Evolutionary conservation across 805 yeast genomes (phyloP), one percentile per base, ranked within the genome.

Genomic region (Tetrapisispora iriomotensis): DNA sequence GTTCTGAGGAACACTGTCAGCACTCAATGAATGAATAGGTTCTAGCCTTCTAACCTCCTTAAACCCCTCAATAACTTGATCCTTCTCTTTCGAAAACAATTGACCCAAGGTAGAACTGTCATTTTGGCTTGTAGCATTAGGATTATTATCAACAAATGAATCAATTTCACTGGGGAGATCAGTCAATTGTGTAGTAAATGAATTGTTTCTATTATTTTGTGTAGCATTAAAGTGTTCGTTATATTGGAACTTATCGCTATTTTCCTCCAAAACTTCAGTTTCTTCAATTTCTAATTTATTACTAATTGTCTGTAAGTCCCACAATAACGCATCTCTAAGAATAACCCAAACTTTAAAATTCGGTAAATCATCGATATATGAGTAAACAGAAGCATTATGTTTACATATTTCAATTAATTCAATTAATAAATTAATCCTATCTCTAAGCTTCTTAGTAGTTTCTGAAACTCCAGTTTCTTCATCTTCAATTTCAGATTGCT

Each of bases 321-420:
- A 59, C 6, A 56, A 38, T 10, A 60, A 36, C 6, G 62, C 50
- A 40, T 60, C 62, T 20, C 61, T 45, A 34, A 60, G 56, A 27
- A 59, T 35, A 15, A 55, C 42, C 65, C 65, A 60, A 8, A 48
- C 36, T 34, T 60, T 60, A 27, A 53, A 50, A 37, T 57, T 56
- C 12, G 55, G 48, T 24, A 53, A 29, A 38, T 60, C 65, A 21
- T 50, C 56, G 15, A 60, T 51, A 37, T 45, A 47, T 2, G 54
- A 42, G 46, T 59, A 59, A 1, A 53, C 56, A 12, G 51, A 48
- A 1, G 63, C 61, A 41, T 60, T 60, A 30, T 58, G 61, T 31
- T 50, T 50, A 29, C 61, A 56, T n/a, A 51, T 50, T 7, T 53
- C 39, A 14, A 53, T 45, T 15, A 60, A 42, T 31, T 52, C 54